These are phyloP conservation scores for Salix suchowensis DNA, from an alignment of 345 rosid species.

Conservation along the genomic window DNA sequence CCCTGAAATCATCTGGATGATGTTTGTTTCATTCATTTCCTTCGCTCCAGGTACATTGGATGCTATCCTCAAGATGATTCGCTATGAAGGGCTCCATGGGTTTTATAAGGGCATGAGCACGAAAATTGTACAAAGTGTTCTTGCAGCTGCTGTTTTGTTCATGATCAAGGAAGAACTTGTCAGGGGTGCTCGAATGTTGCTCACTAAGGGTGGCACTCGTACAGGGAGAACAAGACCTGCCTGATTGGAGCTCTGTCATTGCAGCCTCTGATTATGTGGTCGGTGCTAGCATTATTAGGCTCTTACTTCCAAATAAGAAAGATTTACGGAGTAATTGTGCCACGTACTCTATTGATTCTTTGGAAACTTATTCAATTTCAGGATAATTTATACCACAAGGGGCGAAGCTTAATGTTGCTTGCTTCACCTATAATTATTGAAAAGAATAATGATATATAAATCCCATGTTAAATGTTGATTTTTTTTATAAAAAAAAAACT, in stretches of 20 bases:
- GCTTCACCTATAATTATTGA: neutral
- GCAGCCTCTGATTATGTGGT: neutral
- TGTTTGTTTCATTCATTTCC: neutral
- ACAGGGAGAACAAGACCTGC: conserved; percentile 32
- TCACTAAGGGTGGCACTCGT: conserved; percentile 27
- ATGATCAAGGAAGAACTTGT: conserved; percentile 96
- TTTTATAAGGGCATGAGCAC: conserved; percentile 98
- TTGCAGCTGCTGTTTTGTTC: conserved; percentile 86
- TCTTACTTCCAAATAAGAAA: conserved; percentile 1
- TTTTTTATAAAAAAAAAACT: too few relatives aligned
- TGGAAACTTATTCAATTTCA: neutral
- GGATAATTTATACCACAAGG: neutral
- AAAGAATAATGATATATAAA: neutral
- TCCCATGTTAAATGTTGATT: too few relatives aligned
- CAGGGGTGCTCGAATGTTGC: conserved; percentile 51
- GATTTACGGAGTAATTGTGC: neutral
- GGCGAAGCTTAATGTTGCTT: neutral
- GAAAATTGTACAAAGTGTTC: conserved; percentile 83
- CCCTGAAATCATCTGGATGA: neutral
- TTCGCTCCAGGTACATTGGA: conserved; percentile 59
- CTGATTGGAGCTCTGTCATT: conserved; percentile 15
- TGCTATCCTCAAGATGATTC: conserved; percentile 84
- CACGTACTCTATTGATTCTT: neutral
- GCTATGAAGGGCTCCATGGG: conserved; percentile 69
- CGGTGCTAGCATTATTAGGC: neutral